Conservation (phyloP, 768 basidiomycete genomes). For the Boletus subcaerulescens region DNA sequence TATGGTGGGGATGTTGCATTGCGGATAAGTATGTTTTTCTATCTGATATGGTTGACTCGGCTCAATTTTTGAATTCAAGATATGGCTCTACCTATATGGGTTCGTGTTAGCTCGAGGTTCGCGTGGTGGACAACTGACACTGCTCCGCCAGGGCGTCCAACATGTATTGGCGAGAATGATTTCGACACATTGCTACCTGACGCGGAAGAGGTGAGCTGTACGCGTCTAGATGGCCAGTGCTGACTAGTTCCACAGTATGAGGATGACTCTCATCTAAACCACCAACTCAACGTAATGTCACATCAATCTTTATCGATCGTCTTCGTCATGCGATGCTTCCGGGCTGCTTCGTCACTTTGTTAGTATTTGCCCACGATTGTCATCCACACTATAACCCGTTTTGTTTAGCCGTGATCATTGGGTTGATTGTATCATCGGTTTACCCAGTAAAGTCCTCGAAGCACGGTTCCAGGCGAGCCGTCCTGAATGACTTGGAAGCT, state of each 20-base stretch:
- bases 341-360: constrained; percentile 59
- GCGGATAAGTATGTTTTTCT: constrained; percentile 58
- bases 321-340: constrained; percentile 56
- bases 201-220: constrained; percentile 45
- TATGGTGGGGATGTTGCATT: constrained; percentile 77
- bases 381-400: neutral
- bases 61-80: constrained; percentile 33
- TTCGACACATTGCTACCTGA: constrained; percentile 65
- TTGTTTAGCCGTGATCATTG: constrained; percentile 62
- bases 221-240: neutral
- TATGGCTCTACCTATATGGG: constrained; percentile 77
- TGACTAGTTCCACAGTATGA: constrained; percentile 45
- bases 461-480: constrained; percentile 44
- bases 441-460: constrained; percentile 62
- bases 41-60: neutral
- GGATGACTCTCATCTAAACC: constrained; percentile 55
- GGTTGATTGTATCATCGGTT: constrained; percentile 61
- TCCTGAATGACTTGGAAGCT: constrained; percentile 57
- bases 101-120: constrained; percentile 20
- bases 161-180: constrained; percentile 64
- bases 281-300: constrained; percentile 36
- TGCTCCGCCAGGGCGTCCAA: constrained; percentile 52
- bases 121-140: constrained; percentile 4
- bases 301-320: constrained; percentile 36
- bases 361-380: constrained; percentile 22